Evolutionary conservation across 2,329 filamentous ascomycete species (phyloP), one percentile per base, ranked within the genome.

Genomic region (Xylariaceae sp.): DNA sequence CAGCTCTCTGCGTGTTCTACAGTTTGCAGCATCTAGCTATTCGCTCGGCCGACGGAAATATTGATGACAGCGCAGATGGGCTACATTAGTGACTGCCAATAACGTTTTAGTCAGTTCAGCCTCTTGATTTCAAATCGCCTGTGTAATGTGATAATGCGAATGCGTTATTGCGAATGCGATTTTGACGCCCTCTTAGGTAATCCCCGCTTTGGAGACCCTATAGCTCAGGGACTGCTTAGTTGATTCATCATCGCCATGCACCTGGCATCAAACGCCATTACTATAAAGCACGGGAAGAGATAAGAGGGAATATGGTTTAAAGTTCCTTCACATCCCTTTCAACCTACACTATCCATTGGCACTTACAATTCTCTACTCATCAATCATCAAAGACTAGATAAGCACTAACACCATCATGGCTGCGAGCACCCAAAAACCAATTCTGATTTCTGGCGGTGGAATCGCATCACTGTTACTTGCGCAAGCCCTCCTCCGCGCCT

Each of bases 391-490:
- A 23, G 15, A 10, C n/a, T 11, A 24, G 9, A 4, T 18, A 11
- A 44, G 11, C 18, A 26, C 6, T 13, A 23, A 6, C 3, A 52
- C 4, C 44, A 53, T n/a, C 9, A 62, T 58, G 59, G 9, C 54
- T 9, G 23, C 55, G 7, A 30, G 15, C 27, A 33, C 33, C 40
- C 45, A 32, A 46, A 70, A 67, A 39, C 69, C 69, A 30, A 57
- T 78, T 16, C 69, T 77, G 15, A 78, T 79, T 46, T 72, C 75
- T 3, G 77, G 77, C 58, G 74, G 69, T 0, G 77, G 77, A 49
- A 64, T 79, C 3, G 65, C 75, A 2, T 77, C 75, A 0, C 70
- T 79, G 1, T 65, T 78, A 0, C 67, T 79, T 1, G 77, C 73
- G 0, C 76, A 76, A 37, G 74, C 75, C 6, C 71, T 79, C 1